Evolutionary conservation across 768 basidiomycete genomes (phyloP), one percentile per base, ranked within the genome.

Genomic region (Pulveroboletus sp.): DNA sequence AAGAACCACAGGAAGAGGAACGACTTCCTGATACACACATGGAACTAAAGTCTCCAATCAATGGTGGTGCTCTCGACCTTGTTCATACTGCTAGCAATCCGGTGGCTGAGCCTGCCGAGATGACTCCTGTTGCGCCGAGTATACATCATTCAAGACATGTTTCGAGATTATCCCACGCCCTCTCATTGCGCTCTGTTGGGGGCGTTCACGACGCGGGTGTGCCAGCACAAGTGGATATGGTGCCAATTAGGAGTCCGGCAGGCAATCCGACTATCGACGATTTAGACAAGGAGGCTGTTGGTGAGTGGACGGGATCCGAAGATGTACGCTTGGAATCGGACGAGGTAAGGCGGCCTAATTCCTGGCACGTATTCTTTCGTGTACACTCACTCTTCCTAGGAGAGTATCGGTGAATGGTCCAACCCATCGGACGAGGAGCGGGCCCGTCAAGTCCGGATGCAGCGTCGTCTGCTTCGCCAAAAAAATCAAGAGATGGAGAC

Each of bases 401-500:
- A 89, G 83, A 90, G 87, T 57, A 84, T 89, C 43, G 89, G 88
- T 26, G 89, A 93, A 70, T 93, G 80, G 79, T 93, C 90, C 21
- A 93, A 93, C 60, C 90, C 90, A 15, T 93, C 90, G 24, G 90
- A 93, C 61, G 90, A 93, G 67, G 90, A 93, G 62, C 79, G 85
- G 27, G 89, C 85, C 4, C 80, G 89, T 18, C 82, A 82, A 54
- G 69, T 76, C 28, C 81, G 87, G 28, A 67, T 79, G 39, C 80
- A 85, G 38, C 80, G 84, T 39, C 81, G 86, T 35, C 65, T 80
- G 49, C 79, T 79, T 32, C 79, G 80, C 17, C 60, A 56, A 30
- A 70, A 69, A 58, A 65, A 63, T 10, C 76, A 72, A 15, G 78
- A 78, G 49, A 63, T 74, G 1, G 84, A 87, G 64, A 74, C 76